Base-by-base conservation (phyloP, 257 asterid species). In the Solanum gandarillasii region DNA sequence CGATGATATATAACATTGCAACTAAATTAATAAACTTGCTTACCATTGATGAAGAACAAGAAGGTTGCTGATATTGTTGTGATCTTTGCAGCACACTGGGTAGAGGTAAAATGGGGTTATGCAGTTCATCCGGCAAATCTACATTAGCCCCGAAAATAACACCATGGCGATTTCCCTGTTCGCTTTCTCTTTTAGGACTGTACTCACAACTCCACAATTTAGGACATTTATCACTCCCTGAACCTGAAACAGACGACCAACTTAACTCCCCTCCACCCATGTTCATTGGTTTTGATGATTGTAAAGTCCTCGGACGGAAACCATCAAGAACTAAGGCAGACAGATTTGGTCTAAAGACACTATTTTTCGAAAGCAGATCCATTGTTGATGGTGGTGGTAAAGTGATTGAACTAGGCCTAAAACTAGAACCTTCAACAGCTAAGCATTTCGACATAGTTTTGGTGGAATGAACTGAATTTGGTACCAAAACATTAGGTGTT, bases 21-120 rank as follows among this genome's bases (percentile, higher is more conserved):
- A 29, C n/a, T 81, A 31, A 31, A 81, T 20, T 46, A 27, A 48
- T 48, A 48, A 68, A n/a, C 25, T 32, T 29, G 67, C 68, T 95
- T 67, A 94, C 98, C 94, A 91, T 88, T 58, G 94, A 88, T 75
- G 95, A 89, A 89, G 92, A 83, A 82, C 85, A 82, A 82, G 90
- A 88, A 38, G 90, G 87, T 35, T 79, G 94, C 43, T 89, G 96
- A 86, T 90, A 92, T 39, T 92, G 95, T 82, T 87, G 94, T 85
- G 98, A 91, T 91, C 94, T 93, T 79, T 90, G 95, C 88, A 90
- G 21, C 83, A 83, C 87, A 90, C 55, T 25, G 7, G 93, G 91
- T 43, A 84, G 87, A 87, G 90, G 89, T 41, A 90, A 84, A 89
- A 83, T 87, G 31, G 92, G 87, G 74, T 84, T 72, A 78, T 75